These are phyloP conservation scores for Stephania japonica DNA, from an alignment of 164 flowering plant genomes.

Conservation along the genomic window DNA sequence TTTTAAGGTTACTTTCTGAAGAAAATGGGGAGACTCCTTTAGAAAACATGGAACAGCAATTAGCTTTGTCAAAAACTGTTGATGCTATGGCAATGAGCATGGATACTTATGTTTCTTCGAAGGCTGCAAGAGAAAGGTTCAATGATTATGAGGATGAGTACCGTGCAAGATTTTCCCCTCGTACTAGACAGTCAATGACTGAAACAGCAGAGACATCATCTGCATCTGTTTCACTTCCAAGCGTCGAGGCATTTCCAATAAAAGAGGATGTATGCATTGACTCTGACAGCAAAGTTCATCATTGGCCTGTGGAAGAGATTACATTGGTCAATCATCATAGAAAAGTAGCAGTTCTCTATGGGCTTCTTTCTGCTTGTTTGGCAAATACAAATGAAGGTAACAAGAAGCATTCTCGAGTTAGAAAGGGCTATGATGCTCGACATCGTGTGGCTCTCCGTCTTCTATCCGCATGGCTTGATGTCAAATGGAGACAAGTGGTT, in stretches of 20 bases:
- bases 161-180: constrained; percentile 40
- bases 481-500: constrained; percentile 90
- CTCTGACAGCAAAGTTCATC: constrained; percentile 23
- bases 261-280: constrained; percentile 22
- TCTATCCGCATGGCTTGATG: constrained; percentile 82
- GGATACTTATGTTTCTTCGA: constrained; percentile 35
- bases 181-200: constrained; percentile 26
- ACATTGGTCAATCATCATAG: constrained; percentile 45
- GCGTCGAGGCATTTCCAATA: constrained; percentile 9
- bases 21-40: constrained; percentile 45
- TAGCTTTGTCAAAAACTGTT: constrained; percentile 66
- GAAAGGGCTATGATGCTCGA: constrained; percentile 95
- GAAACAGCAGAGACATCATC: constrained; percentile 21
- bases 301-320: constrained; percentile 50
- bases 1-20: constrained; percentile 69
- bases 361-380: constrained; percentile 92
- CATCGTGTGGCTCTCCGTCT: constrained; percentile 88
- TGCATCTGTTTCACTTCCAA: constrained; percentile 12
- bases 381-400: constrained; percentile 47
- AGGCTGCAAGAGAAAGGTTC: constrained; percentile 42
- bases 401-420: constrained; percentile 38
- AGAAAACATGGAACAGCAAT: constrained; percentile 47
- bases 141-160: constrained; percentile 52
- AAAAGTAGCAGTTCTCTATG: constrained; percentile 74
- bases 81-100: constrained; percentile 58